Evolutionary conservation across 78 protist species (phyloP).

Genomic region (Dictyostelium capitatum): DNA sequence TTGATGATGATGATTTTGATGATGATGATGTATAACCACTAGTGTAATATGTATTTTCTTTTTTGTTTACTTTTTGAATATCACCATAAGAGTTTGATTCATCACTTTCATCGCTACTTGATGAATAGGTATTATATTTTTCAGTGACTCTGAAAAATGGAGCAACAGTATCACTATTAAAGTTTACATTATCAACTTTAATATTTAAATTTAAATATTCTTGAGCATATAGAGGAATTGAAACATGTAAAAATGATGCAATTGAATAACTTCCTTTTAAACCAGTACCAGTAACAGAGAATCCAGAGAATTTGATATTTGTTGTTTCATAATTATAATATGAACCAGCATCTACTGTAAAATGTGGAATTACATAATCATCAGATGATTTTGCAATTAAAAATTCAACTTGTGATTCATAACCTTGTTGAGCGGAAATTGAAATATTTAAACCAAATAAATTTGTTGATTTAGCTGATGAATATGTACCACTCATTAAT

Average conservation of each 20-base stretch:
- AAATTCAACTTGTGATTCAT: neutral
- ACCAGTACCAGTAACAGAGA: neutral
- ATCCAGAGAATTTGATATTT: neutral
- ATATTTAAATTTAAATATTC: neutral
- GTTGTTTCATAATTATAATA: neutral
- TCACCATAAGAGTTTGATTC: neutral
- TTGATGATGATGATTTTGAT: neutral
- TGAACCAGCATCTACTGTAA: neutral
- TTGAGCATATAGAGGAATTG: neutral
- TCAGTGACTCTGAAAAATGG: neutral
- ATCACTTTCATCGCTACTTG: neutral
- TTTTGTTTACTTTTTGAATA: neutral
- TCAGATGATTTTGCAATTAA: neutral
- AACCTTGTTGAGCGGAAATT: neutral
- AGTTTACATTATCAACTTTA: neutral
- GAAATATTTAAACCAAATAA: constrained; percentile 6
- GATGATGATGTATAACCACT: neutral
- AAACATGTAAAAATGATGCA: neutral
- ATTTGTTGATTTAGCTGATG: neutral
- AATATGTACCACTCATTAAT: neutral
- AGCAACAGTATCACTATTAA: neutral
- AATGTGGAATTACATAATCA: neutral
- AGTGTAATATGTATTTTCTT: neutral
- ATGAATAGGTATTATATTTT: neutral
- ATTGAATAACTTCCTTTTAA: neutral